Evolutionary conservation across 441 rosid genomes (phyloP).

Genomic region (Flueggea neowawraea): DNA sequence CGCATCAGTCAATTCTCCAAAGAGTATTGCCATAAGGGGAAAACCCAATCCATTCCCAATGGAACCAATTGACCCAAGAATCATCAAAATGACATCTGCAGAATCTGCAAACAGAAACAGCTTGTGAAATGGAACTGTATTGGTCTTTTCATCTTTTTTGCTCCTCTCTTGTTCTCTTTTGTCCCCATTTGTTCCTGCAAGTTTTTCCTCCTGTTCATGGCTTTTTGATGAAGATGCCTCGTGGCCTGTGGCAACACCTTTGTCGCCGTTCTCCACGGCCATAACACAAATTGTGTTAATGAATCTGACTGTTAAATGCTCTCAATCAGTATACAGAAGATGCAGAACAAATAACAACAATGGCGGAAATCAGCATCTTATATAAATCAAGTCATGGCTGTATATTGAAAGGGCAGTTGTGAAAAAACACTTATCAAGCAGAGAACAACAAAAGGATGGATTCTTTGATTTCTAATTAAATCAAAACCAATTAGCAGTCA

Average conservation of each 20-base stretch:
- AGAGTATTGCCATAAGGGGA: slow-evolving; percentile 56
- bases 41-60: slow-evolving; percentile 45
- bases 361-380: no score
- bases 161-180: slow-evolving; percentile 22
- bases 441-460: no score
- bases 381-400: no score
- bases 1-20: slow-evolving; percentile 53
- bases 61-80: slow-evolving; percentile 53
- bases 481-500: no score
- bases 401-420: no score
- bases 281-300: not conserved
- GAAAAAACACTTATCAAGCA: no score
- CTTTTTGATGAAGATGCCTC: slow-evolving; percentile 33
- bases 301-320: no score
- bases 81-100: slow-evolving; percentile 45
- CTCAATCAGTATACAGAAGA: no score
- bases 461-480: no score
- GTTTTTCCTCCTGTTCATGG: slow-evolving; percentile 17
- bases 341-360: no score
- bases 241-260: slow-evolving; percentile 11
- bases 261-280: slow-evolving; percentile 15
- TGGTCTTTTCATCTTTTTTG: slow-evolving; percentile 31
- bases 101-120: slow-evolving; percentile 69
- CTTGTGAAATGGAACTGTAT: slow-evolving; percentile 53
- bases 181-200: slow-evolving; percentile 15